Evolutionary conservation across 108 stramenopile genomes (phyloP), one percentile per base, ranked within the genome.

Genomic region (Fragilariopsis cylindrus): DNA sequence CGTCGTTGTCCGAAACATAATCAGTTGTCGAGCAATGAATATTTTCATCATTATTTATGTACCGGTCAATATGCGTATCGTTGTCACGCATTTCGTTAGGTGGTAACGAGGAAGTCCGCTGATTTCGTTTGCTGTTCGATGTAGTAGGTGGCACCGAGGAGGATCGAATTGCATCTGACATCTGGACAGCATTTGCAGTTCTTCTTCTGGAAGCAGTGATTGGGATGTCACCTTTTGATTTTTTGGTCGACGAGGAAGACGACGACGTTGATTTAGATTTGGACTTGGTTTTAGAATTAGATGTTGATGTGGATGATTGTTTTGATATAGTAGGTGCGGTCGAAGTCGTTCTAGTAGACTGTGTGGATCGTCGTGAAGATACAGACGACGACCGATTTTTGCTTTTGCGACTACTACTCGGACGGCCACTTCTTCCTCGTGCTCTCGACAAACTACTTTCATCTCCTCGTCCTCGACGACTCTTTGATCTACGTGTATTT

Each of bases 21-120:
- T 45, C 15, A 18, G 4, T 65, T 18, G 48, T 65, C 15, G 43
- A 46, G 16, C 13, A 0, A 4, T 13, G 4, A 18, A 46, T 12
- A n/a, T 12, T 3, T 5, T 68, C 46, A 48, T 68, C 49, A 47
- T 52, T 16, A 4, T 68, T 18, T 9, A 5, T 68, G 66, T 19
- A n/a, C 42, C 46, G 44, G 18, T 68, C 44, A 0, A 21, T 53
- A 15, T 53, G 11, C 52, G 11, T 53, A 15, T 53, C 15, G 52
- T 53, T 53, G 52, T 12, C 52, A 53, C 52, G 52, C 11, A 4
- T 68, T 12, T 21, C 39, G 4, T 49, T 12, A 49, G 65, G 66
- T 68, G 66, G 66, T 7, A 68, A 47, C 3, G 66, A 68, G 18
- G 46, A 50, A 50, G 66, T 52, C 46, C 66, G 48, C 11, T 49